These are phyloP conservation scores for Ustilago sp. DNA, from an alignment of 1,284 basidiomycete genomes.

Conservation along the genomic window DNA sequence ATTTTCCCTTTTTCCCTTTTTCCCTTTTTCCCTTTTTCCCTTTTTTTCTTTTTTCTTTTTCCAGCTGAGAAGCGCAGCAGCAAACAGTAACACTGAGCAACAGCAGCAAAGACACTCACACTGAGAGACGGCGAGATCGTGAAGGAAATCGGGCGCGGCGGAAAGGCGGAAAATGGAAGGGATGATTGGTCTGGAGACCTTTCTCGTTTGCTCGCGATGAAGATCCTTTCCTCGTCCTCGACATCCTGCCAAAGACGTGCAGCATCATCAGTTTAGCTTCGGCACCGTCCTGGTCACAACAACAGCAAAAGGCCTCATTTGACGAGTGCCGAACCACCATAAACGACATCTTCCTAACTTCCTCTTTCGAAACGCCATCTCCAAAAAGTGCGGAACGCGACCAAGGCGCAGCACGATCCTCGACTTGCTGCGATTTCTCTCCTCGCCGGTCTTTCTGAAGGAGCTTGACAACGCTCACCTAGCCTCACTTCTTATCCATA, in stretches of 20 bases:
- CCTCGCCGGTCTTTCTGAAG: not conserved
- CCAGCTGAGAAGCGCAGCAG: not conserved
- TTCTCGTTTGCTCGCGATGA: not conserved
- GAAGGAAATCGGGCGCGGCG: not conserved
- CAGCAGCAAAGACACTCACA: not conserved
- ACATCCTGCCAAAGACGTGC: conserved; percentile 8
- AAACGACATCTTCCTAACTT: not conserved
- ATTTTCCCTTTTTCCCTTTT: conserved; percentile 15
- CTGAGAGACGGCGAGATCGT: not conserved
- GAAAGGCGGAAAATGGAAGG: not conserved
- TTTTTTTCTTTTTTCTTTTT: not conserved
- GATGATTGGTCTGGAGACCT: conserved; percentile 5
- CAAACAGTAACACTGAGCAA: no score
- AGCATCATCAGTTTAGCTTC: not conserved
- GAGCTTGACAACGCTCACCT: not conserved
- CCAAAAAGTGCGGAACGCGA: not conserved
- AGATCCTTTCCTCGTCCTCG: conserved; percentile 14
- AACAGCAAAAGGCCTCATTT: conserved; percentile 2
- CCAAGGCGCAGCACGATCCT: conserved; percentile 8
- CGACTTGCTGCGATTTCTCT: not conserved
- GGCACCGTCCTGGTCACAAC: not conserved
- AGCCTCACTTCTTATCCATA: not conserved
- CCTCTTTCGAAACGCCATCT: conserved; percentile 1
- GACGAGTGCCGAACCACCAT: not conserved
- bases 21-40: not conserved